A percentile compares a stretch with the other conserved stretches of the same genome.
Conservation (phyloP, 805 yeast genomes). For the Wickerhamiella cacticola region DNA sequence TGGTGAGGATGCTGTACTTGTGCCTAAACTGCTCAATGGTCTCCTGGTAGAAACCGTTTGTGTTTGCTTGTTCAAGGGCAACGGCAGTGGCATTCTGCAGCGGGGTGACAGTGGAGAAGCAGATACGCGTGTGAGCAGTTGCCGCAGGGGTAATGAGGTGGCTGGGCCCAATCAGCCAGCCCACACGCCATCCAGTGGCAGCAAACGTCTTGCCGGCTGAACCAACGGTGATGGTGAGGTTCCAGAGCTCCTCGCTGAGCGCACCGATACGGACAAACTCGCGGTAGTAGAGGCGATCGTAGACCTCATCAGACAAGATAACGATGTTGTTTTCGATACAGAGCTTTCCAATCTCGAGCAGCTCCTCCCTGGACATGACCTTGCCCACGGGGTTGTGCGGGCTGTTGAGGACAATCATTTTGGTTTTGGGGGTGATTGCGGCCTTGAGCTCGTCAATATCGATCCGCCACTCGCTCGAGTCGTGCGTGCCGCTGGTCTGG, state of each 20-base stretch:
- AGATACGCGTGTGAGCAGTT: conserved; percentile 87
- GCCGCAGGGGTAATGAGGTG: conserved; percentile 69
- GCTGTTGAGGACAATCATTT: conserved; percentile 75
- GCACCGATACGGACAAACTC: conserved; percentile 77
- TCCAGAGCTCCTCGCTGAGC: conserved; percentile 63
- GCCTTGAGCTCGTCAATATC: conserved; percentile 66
- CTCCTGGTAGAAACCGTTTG: conserved; percentile 52
- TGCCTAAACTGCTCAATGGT: conserved; percentile 56
- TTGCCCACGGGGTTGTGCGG: conserved; percentile 98
- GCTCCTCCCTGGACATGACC: conserved; percentile 65
- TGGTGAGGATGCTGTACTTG: conserved; percentile 63
- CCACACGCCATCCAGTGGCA: conserved; percentile 99
- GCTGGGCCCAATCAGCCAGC: conserved; percentile 87
- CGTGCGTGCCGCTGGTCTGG: conserved; percentile 45
- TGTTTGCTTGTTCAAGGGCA: conserved; percentile 52
- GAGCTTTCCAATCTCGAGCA: conserved; percentile 59
- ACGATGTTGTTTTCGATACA: conserved; percentile 78
- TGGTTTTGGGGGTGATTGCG: conserved; percentile 64
- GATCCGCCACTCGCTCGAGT: conserved; percentile 72
- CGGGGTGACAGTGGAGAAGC: conserved; percentile 84
- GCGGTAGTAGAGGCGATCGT: conserved; percentile 73
- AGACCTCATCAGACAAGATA: conserved; percentile 86
- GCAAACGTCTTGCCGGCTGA: conserved; percentile 97
- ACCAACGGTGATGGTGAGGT: conserved; percentile 79
- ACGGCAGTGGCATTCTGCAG: conserved; percentile 83